Percentiles rank a stretch among this genome's conserved stretches.
Evolutionary conservation across 1,284 basidiomycete species (phyloP).

Genomic region (Rhodofomes roseus): DNA sequence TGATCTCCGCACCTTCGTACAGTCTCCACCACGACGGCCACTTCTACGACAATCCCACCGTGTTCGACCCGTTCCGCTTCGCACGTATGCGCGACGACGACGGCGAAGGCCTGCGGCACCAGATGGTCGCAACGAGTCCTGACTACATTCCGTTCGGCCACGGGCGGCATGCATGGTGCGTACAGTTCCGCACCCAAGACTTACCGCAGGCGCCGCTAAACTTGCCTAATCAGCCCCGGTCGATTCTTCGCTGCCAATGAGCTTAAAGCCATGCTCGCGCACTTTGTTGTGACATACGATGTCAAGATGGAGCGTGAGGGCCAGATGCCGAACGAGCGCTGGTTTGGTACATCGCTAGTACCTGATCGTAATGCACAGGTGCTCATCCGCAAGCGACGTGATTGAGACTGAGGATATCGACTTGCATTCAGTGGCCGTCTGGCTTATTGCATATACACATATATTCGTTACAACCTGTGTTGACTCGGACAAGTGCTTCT

Average conservation of each 20-base stretch:
- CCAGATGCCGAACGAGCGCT: slow-evolving; percentile 11
- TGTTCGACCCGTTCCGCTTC: slow-evolving; percentile 11
- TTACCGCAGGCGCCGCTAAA: too few relatives aligned
- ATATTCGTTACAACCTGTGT: too few relatives aligned
- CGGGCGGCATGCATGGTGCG: slow-evolving; percentile 27
- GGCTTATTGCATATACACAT: too few relatives aligned
- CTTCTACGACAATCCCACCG: slow-evolving; percentile 9
- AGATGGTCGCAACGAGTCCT: slow-evolving; percentile 19
- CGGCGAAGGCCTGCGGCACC: slow-evolving; percentile 20
- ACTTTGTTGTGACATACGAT: slow-evolving; percentile 18
- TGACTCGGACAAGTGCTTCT: too few relatives aligned
- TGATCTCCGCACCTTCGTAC: slow-evolving; percentile 26
- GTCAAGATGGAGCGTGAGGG: slow-evolving; percentile 17
- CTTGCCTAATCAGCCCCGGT: slow-evolving; percentile 21
- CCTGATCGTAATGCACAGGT: slow-evolving; percentile 13
- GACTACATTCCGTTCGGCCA: slow-evolving; percentile 26
- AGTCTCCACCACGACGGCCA: slow-evolving; percentile 12
- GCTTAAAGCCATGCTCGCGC: slow-evolving; percentile 19
- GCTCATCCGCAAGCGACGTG: slow-evolving; percentile 18
- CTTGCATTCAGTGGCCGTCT: too few relatives aligned
- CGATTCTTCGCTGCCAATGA: slow-evolving; percentile 19
- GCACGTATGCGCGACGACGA: slow-evolving; percentile 16
- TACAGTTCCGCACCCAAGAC: not conserved
- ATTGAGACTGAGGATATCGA: not conserved
- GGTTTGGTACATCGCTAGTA: slow-evolving; percentile 11